These are phyloP conservation scores for Xylaria palmicola DNA, from an alignment of 495 filamentous ascomycete species.

Conservation along the genomic window DNA sequence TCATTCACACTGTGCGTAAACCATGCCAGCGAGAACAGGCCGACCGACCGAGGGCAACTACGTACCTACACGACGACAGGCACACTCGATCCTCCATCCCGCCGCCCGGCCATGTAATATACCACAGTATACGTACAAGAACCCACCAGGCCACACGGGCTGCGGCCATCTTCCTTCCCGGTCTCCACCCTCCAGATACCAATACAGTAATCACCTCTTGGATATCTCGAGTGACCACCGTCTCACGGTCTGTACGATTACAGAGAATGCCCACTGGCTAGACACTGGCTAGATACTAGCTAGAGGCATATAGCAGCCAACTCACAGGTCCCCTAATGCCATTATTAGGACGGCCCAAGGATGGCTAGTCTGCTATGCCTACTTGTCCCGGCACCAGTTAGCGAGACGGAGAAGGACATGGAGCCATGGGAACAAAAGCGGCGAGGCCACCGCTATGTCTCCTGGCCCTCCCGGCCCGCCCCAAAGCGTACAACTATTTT, in stretches of 20 bases:
- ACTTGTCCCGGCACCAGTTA: not conserved
- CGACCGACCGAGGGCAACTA: slow-evolving; percentile 7
- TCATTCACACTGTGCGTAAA: slow-evolving; percentile 5
- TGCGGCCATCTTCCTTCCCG: slow-evolving; percentile 16
- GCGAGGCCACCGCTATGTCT: too few relatives aligned
- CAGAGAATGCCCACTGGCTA: not conserved
- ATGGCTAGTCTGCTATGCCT: not conserved
- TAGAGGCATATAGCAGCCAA: not conserved
- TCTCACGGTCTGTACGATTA: not conserved
- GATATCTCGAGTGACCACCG: not conserved
- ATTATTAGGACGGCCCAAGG: not conserved
- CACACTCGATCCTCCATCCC: not conserved
- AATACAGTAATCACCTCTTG: slow-evolving; percentile 14
- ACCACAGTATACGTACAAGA: not conserved
- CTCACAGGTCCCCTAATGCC: not conserved
- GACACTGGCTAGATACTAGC: not conserved
- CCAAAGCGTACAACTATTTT: too few relatives aligned
- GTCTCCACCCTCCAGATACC: slow-evolving; percentile 12
- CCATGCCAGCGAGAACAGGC: slow-evolving; percentile 1
- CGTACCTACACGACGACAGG: not conserved
- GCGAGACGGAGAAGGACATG: too few relatives aligned
- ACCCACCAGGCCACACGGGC: slow-evolving; percentile 15
- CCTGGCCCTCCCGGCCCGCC: too few relatives aligned
- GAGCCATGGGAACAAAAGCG: too few relatives aligned
- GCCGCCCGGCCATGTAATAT: not conserved